Percentiles rank a stretch among this genome's conserved stretches.
Evolutionary conservation across 305 asterid species (phyloP).

Genomic region (Solanum aculeatissimum): DNA sequence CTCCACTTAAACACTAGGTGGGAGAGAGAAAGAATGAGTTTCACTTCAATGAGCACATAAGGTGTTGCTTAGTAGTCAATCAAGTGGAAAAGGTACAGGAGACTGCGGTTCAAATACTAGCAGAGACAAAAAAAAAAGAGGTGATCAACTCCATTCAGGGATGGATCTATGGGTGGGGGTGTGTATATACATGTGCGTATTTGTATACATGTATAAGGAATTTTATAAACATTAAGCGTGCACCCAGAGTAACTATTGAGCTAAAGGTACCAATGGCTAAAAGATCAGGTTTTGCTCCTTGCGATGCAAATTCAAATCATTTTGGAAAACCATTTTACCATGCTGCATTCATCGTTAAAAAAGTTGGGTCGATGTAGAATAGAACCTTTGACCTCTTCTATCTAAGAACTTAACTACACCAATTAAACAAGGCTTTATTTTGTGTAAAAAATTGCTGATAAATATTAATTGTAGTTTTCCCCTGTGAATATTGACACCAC

Average conservation of each 20-base stretch:
- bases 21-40: not conserved
- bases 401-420: not conserved
- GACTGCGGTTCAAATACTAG: not conserved
- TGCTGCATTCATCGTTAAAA: not conserved
- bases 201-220: too few relatives aligned
- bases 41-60: not conserved
- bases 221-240: too few relatives aligned
- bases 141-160: not conserved
- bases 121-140: not conserved
- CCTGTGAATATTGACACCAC: not conserved
- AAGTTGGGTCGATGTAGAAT: not conserved
- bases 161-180: not conserved
- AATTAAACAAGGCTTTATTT: not conserved
- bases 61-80: not conserved
- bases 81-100: not conserved
- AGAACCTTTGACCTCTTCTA: not conserved
- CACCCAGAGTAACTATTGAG: not conserved
- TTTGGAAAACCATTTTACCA: not conserved
- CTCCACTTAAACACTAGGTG: not conserved
- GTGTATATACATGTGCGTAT: not conserved
- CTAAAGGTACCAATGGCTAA: not conserved
- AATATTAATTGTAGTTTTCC: not conserved
- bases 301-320: not conserved
- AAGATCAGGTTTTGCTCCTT: not conserved
- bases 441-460: not conserved